Conservation (phyloP, 2,329 filamentous ascomycete species). For the Cladosporium cucumerinum region DNA sequence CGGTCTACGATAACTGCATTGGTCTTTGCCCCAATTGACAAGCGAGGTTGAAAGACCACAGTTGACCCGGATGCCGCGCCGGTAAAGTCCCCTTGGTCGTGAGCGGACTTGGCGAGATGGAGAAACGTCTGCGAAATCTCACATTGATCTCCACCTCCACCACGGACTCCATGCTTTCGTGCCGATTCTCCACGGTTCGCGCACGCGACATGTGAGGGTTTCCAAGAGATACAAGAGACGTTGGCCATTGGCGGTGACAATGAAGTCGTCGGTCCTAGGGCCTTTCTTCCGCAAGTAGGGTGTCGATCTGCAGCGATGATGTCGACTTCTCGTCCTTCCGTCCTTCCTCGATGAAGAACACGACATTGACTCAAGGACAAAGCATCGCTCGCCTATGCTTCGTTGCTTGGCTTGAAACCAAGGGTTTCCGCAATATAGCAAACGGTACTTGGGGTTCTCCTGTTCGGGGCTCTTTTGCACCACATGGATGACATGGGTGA, state of each 20-base stretch:
- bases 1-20: background rate
- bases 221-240: background rate
- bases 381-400: background rate
- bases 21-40: background rate
- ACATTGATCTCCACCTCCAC: constrained; percentile 1
- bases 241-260: background rate
- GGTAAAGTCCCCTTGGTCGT: background rate
- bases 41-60: background rate
- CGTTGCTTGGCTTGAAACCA: background rate
- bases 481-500: background rate
- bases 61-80: constrained; percentile 6
- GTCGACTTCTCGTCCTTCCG: background rate
- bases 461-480: background rate
- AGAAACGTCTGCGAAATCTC: background rate
- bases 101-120: constrained; percentile 1
- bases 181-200: background rate
- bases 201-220: background rate
- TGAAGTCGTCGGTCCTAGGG: background rate
- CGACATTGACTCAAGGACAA: background rate
- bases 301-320: background rate
- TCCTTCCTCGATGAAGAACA: background rate
- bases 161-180: background rate
- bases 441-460: background rate
- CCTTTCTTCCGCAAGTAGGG: background rate
- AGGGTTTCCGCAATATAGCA: background rate